A percentile compares a stretch with the other conserved stretches of the same genome.
phyloP scores from a whole-genome alignment of 2,329 filamentous ascomycete species.

The Nigrograna mackinnonii region DNA sequence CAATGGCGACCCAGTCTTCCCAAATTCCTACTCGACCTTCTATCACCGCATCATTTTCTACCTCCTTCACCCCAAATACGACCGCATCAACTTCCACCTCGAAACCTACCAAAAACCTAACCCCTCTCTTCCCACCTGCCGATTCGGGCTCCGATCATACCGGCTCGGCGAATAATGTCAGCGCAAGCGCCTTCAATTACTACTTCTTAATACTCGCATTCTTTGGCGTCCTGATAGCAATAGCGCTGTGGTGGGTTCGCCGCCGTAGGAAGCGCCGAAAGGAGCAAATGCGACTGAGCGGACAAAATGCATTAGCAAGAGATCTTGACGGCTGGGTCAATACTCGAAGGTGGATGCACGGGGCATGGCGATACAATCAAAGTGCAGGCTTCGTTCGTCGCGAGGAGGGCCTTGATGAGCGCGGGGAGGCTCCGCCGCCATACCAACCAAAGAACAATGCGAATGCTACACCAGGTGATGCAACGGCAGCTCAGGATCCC shows the following conservation, averaged over 20 bases:
- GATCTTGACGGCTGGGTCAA: conserved; percentile 40
- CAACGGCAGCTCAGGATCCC: conserved; percentile 5
- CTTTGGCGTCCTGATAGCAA: conserved; percentile 48
- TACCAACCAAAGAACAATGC: conserved; percentile 50
- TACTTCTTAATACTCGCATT: conserved; percentile 63
- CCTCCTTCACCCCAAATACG: neutral
- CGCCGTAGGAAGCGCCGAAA: conserved; percentile 44
- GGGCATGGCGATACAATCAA: conserved; percentile 21
- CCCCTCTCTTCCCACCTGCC: neutral
- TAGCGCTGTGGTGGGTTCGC: conserved; percentile 49
- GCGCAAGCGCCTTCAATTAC: conserved; percentile 45
- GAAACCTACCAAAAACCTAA: neutral
- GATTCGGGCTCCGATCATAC: neutral
- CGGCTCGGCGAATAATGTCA: neutral
- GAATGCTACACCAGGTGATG: conserved; percentile 13
- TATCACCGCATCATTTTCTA: neutral
- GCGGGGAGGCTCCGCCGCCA: conserved; percentile 67
- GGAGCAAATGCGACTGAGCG: conserved; percentile 24
- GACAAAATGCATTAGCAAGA: conserved; percentile 38
- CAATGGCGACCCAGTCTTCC: conserved; percentile 3
- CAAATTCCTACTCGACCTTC: conserved; percentile 5
- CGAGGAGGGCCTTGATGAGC: conserved; percentile 65
- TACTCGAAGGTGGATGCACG: conserved; percentile 33
- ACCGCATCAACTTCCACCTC: neutral
- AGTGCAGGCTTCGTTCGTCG: conserved; percentile 18